Evolutionary conservation across 2,329 filamentous ascomycete species (phyloP).

Genomic region (Emericellopsis atlantica): DNA sequence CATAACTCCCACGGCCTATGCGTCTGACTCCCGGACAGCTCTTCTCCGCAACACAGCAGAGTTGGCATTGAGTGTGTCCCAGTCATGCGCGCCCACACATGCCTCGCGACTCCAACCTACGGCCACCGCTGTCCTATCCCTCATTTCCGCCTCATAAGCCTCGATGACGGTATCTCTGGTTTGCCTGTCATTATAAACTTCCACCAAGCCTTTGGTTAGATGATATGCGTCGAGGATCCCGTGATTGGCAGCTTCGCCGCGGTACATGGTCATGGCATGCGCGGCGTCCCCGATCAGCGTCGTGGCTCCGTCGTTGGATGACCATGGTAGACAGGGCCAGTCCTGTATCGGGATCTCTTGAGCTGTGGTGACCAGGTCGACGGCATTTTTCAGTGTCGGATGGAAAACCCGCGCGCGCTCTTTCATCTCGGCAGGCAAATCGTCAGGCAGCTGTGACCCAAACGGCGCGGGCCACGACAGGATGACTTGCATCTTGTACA

Average conservation of each 20-base stretch:
- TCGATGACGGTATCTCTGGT: conserved; percentile 8
- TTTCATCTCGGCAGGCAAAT: conserved; percentile 27
- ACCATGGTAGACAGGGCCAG: conserved; percentile 24
- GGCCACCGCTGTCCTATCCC: conserved; percentile 12
- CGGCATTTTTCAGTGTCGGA: conserved; percentile 24
- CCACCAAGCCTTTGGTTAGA: conserved; percentile 11
- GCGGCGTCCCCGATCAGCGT: conserved; percentile 40
- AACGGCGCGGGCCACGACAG: conserved; percentile 27
- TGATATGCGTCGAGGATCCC: conserved; percentile 24
- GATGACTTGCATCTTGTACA: conserved; percentile 29
- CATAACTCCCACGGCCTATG: no score
- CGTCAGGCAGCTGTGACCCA: conserved; percentile 10
- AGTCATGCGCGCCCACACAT: conserved; percentile 18
- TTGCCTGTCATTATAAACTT: conserved; percentile 5
- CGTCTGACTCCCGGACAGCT: conserved; percentile 2
- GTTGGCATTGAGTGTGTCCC: conserved; percentile 15
- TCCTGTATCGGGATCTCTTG: conserved; percentile 22
- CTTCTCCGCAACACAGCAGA: conserved; percentile 15
- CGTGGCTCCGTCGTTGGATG: conserved; percentile 26
- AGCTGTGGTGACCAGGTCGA: conserved; percentile 25
- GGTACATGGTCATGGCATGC: conserved; percentile 46
- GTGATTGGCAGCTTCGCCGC: conserved; percentile 25
- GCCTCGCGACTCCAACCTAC: conserved; percentile 17
- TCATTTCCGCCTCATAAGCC: conserved; percentile 17
- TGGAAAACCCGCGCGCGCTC: conserved; percentile 16